Conservation (phyloP, 169 alveolate genomes). For the Eimeria praecox region DNA sequence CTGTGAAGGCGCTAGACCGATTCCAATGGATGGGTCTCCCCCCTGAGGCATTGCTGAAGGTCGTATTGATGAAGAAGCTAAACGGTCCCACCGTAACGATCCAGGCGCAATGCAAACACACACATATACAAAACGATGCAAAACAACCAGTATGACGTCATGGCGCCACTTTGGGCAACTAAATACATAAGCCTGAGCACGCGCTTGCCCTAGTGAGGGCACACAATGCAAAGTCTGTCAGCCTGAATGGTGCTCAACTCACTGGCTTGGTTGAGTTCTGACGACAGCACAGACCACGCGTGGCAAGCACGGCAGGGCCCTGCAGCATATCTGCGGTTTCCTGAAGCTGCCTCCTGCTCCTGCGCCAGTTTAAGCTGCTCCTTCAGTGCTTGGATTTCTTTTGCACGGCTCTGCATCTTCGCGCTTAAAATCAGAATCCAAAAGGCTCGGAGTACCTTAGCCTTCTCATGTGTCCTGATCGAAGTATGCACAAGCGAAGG, state of each 20-base stretch:
- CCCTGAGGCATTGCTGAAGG: background rate
- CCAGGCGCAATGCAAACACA: background rate
- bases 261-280: conserved; percentile 41
- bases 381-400: conserved; percentile 7
- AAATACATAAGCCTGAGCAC: background rate
- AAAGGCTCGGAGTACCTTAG: conserved; percentile 41
- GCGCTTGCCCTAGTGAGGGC: background rate
- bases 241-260: background rate
- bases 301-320: conserved; percentile 69
- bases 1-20: conserved; percentile 69
- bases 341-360: conserved; percentile 20
- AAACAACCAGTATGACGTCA: background rate
- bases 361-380: conserved; percentile 49
- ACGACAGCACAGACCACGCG: conserved; percentile 58
- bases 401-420: background rate
- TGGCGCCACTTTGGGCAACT: background rate
- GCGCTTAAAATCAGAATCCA: conserved; percentile 42
- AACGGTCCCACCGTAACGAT: background rate
- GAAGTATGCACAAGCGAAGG: conserved; percentile 1
- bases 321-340: background rate
- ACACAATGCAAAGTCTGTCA: background rate
- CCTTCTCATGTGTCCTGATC: conserved; percentile 57
- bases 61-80: background rate
- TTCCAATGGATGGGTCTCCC: background rate
- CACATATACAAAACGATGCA: background rate